Evolutionary conservation across 2,329 filamentous ascomycete genomes (phyloP).

Genomic region (Stenocarpella maydis): DNA sequence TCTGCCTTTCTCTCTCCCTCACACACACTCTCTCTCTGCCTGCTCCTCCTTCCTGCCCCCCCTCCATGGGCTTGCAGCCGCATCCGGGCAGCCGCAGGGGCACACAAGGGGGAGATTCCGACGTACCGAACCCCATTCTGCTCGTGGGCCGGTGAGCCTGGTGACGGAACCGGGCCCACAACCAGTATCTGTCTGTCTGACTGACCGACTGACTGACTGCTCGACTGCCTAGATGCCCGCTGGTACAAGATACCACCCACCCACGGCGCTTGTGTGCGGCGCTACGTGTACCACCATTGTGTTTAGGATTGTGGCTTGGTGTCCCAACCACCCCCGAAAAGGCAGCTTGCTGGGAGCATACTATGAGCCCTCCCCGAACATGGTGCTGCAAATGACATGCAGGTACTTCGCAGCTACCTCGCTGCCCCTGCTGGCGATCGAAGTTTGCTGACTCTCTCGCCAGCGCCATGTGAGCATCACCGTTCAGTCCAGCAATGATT

Average conservation of each 20-base stretch:
- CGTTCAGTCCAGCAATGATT: slow-evolving; percentile 22
- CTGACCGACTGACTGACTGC: not conserved
- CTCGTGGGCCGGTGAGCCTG: not conserved
- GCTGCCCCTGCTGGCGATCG: slow-evolving; percentile 26
- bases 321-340: not conserved
- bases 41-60: not conserved
- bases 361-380: too few relatives aligned
- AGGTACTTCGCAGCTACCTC: slow-evolving; percentile 11
- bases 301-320: slow-evolving; percentile 7
- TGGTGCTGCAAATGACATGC: not conserved
- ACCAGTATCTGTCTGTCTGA: not conserved
- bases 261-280: slow-evolving; percentile 13
- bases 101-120: not conserved
- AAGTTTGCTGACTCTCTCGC: slow-evolving; percentile 27
- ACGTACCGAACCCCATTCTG: slow-evolving; percentile 9
- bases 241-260: slow-evolving; percentile 17
- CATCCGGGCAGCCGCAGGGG: slow-evolving; percentile 5
- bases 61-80: not conserved
- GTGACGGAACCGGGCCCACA: too few relatives aligned
- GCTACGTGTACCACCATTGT: slow-evolving; percentile 19
- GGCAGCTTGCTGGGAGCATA: not conserved
- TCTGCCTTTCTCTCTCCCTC: not conserved
- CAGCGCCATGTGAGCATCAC: not conserved
- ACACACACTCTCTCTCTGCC: too few relatives aligned
- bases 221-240: not conserved